Percentiles rank a stretch among this genome's conserved stretches.
phyloP scores from a whole-genome alignment of 2,329 filamentous ascomycete genomes.

The Monilinia laxa region DNA sequence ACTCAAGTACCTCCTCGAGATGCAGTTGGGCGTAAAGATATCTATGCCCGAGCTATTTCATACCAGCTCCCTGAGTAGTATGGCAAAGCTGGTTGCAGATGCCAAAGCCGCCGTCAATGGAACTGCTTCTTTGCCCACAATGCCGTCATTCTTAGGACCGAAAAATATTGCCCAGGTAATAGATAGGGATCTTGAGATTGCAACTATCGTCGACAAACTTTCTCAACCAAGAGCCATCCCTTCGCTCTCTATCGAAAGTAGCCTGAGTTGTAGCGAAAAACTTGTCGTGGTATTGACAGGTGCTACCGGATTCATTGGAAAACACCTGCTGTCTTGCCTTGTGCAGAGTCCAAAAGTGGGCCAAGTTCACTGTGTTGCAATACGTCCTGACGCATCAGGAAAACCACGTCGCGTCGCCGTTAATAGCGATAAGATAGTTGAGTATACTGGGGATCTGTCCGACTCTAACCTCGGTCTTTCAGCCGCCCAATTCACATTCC shows the following conservation, averaged over 20 bases:
- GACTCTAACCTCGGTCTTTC: neutral
- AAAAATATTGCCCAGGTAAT: neutral
- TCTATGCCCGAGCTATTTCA: slow-evolving; percentile 35
- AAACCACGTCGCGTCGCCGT: neutral
- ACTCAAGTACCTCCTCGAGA: slow-evolving; percentile 35
- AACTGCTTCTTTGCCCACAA: neutral
- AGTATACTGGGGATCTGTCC: neutral
- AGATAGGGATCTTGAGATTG: neutral
- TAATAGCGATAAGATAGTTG: neutral
- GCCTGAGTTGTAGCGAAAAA: neutral
- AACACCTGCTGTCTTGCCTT: neutral
- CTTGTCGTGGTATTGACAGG: neutral
- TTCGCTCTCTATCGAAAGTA: neutral
- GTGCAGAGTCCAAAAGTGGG: neutral
- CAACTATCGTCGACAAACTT: neutral
- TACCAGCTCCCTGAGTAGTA: slow-evolving; percentile 32
- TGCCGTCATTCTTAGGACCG: neutral
- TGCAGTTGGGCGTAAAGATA: slow-evolving; percentile 31
- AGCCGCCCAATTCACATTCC: neutral
- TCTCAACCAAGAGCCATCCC: no score
- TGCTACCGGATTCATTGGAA: slow-evolving; percentile 5
- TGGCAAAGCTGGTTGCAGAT: slow-evolving; percentile 23
- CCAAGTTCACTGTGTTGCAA: neutral
- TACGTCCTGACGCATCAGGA: neutral
- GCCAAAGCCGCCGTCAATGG: neutral